phyloP scores from a whole-genome alignment of 139 green algal genomes.

The Volvox africanus region DNA sequence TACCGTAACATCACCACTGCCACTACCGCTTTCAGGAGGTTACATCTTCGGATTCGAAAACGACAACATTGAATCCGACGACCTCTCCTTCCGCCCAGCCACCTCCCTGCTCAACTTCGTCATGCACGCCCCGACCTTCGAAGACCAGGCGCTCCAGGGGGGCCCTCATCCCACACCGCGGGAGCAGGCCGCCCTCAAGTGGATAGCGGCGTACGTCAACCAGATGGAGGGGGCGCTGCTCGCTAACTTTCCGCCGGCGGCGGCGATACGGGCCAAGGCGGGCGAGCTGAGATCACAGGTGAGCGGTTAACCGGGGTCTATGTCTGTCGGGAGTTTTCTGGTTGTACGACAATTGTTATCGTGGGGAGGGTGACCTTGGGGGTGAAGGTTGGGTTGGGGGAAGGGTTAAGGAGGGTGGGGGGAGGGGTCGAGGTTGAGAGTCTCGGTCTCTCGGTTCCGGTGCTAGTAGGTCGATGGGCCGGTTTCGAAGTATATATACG shows the following conservation, averaged over 20 bases:
- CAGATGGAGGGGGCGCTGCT: constrained; percentile 54
- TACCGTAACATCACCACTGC: too few species aligned
- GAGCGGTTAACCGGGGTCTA: too few species aligned
- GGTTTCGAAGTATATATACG: too few species aligned
- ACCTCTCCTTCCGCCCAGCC: constrained; percentile 32
- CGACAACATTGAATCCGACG: constrained; percentile 60
- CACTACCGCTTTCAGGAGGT: constrained; percentile 45
- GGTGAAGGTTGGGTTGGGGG: too few species aligned
- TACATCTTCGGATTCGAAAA: constrained; percentile 67
- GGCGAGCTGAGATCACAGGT: neutral
- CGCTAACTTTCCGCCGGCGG: neutral
- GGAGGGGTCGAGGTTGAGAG: too few species aligned
- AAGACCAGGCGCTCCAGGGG: neutral
- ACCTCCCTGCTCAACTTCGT: constrained; percentile 26
- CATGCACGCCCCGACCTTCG: constrained; percentile 25
- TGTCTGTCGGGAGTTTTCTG: too few species aligned
- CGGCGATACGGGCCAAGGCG: neutral
- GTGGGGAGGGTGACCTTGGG: too few species aligned
- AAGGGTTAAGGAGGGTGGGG: too few species aligned
- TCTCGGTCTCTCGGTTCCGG: too few species aligned
- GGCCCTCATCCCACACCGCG: constrained; percentile 6
- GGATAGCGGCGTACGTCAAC: constrained; percentile 25
- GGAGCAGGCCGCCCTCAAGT: constrained; percentile 10
- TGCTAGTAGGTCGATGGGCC: too few species aligned
- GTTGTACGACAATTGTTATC: too few species aligned